Evolutionary conservation across 345 rosid genomes (phyloP).

Genomic region (Laguncularia racemosa): DNA sequence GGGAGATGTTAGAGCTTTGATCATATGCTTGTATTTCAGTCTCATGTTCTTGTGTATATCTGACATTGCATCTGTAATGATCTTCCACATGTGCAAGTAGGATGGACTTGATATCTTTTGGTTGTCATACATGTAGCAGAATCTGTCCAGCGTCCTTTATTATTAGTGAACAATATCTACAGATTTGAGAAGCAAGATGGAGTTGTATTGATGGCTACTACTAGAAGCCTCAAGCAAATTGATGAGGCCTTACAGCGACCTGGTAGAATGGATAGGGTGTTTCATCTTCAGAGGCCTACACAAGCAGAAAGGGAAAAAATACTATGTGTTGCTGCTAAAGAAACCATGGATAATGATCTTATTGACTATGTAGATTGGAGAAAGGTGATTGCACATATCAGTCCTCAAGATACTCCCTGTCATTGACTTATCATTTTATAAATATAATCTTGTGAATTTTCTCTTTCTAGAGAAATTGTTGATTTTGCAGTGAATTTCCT

Average conservation of each 20-base stretch:
- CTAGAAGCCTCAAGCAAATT: slow-evolving; percentile 80
- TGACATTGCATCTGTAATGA: too few relatives aligned
- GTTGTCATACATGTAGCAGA: too few relatives aligned
- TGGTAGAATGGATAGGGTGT: slow-evolving; percentile 95
- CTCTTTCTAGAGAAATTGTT: not conserved
- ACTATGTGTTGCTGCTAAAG: slow-evolving; percentile 63
- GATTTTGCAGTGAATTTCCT: not conserved
- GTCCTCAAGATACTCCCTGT: too few relatives aligned
- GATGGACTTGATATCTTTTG: too few relatives aligned
- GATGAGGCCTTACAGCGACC: slow-evolving; percentile 91
- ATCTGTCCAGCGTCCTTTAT: too few relatives aligned
- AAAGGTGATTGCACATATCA: slow-evolving; percentile 41
- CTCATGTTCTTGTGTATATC: too few relatives aligned
- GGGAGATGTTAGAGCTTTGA: too few relatives aligned
- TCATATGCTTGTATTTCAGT: too few relatives aligned
- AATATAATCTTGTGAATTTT: too few relatives aligned
- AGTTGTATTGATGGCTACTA: slow-evolving; percentile 96
- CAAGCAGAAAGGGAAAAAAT: slow-evolving; percentile 88
- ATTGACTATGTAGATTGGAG: slow-evolving; percentile 79
- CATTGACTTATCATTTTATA: too few relatives aligned
- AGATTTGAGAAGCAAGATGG: slow-evolving; percentile 98
- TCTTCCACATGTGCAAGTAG: too few relatives aligned
- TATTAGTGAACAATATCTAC: slow-evolving; percentile 10
- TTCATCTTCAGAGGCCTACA: slow-evolving; percentile 86
- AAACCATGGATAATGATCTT: slow-evolving; percentile 79